Conservation (phyloP, 1,284 basidiomycete genomes). For the Sphaerobolus stellatus region DNA sequence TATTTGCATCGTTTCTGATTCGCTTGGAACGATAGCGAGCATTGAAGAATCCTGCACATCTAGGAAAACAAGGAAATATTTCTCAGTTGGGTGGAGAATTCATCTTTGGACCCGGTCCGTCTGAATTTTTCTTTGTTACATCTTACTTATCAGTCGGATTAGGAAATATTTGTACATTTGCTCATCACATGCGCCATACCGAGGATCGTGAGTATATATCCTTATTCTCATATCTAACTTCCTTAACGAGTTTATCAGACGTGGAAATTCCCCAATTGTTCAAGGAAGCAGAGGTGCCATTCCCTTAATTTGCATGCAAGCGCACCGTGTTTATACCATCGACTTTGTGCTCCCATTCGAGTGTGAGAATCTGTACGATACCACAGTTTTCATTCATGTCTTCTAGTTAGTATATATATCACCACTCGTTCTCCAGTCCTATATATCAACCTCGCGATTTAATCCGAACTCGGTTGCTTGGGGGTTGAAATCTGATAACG, state of each 20-base stretch:
- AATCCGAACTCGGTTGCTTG: no score
- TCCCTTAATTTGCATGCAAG: no score
- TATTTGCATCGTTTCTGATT: background rate
- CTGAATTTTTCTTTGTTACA: background rate
- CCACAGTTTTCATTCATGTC: no score
- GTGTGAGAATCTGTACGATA: no score
- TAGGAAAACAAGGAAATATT: conserved; percentile 60
- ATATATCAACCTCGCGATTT: no score
- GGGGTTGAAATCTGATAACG: no score
- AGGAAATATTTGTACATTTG: conserved; percentile 45
- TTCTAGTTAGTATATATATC: no score
- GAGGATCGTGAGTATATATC: conserved; percentile 55
- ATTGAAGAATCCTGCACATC: conserved; percentile 43
- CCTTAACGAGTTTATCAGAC: conserved; percentile 29
- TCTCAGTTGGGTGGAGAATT: conserved; percentile 65
- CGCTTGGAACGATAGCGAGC: conserved; percentile 30
- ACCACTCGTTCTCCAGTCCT: no score
- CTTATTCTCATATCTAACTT: background rate
- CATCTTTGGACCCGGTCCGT: conserved; percentile 53
- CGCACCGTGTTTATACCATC: no score
- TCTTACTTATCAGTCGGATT: background rate
- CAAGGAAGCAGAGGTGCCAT: conserved; percentile 31
- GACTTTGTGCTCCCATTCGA: no score
- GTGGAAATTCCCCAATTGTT: conserved; percentile 46
- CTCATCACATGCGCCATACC: conserved; percentile 57